Base-by-base conservation (phyloP, 305 asterid genomes). In the Solanum hybrid region DNA sequence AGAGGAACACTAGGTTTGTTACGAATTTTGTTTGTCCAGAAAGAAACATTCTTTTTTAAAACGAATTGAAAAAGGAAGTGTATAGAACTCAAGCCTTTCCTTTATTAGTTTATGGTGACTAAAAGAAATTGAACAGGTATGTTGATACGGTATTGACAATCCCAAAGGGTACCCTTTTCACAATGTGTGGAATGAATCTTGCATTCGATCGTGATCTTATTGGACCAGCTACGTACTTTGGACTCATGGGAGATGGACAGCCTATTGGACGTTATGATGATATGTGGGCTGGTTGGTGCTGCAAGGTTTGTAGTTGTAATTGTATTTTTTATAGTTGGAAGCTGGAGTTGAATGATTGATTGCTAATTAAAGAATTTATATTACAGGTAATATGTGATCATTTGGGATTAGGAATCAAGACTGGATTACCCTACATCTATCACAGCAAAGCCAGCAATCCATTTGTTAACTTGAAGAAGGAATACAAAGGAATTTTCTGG, bases 301-400 rank as follows among this genome's bases (percentile, higher is more conserved):
- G 72, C 26, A 61, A 61, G 72, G 70, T 45, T 45, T 4, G 33
- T 32, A 31, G 32, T 31, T 31, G 32, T 57, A 65, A 65, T 8
- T 68, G 13, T n/a, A 22, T 15, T 8, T n/a, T n/a, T 22, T 68
- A 1, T 68, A 68, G 13, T n/a, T n/a, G 75, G 29, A 68, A 3
- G 89, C 90, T 65, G 70, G 24, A 17, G 70, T 57, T 57, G 24
- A 57, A 57, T 57, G 24, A 57, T 57, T 57, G 70, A 57, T 57
- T 17, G 70, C 70, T 57, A 57, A 17, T 57, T 57, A 57, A 57
- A 57, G 10, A 57, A 17, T 57, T 57, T 6, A 15, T 51, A 51
- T 51, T 57, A 57, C 70, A 57, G 24, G 72, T 61, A 61, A 61
- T 57, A 93, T 93, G 72, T 61, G 72, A 61, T 61, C 72, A 61